These are phyloP conservation scores for Allomyces macrogynus DNA, from an alignment of 192 early-diverging fungal genomes.

Conservation along the genomic window DNA sequence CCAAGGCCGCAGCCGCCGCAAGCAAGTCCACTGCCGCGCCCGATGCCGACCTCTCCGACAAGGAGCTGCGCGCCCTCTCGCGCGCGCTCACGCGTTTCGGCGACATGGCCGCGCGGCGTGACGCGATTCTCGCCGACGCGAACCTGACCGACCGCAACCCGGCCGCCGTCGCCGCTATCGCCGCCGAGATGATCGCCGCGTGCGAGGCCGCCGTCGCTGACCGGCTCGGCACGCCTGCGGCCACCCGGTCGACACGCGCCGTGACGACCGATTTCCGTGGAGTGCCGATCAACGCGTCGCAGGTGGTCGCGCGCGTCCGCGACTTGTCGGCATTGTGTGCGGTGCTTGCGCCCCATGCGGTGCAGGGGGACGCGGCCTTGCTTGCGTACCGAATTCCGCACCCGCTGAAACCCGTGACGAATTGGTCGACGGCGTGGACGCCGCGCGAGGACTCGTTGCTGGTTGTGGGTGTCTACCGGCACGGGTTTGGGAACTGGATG, in stretches of 20 bases:
- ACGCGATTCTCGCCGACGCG: constrained; percentile 59
- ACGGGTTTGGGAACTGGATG: constrained; percentile 86
- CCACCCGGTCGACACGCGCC: constrained; percentile 11
- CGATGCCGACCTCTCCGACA: constrained; percentile 31
- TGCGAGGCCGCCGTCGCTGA: constrained; percentile 22
- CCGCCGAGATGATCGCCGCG: constrained; percentile 19
- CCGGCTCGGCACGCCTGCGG: constrained; percentile 13
- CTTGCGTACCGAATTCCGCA: constrained; percentile 56
- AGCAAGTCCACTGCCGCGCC: neutral
- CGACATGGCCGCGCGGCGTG: constrained; percentile 50
- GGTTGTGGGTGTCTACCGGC: constrained; percentile 75
- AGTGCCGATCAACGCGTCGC: constrained; percentile 66
- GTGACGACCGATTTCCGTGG: constrained; percentile 42
- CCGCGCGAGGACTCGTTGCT: constrained; percentile 89
- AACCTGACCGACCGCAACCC: constrained; percentile 49
- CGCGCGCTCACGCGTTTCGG: constrained; percentile 69
- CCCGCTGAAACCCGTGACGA: constrained; percentile 60
- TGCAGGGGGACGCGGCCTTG: constrained; percentile 12
- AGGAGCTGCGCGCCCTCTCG: constrained; percentile 64
- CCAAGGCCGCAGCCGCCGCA: neutral
- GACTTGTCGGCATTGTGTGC: constrained; percentile 48
- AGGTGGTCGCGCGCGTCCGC: constrained; percentile 47
- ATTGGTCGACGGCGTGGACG: constrained; percentile 74
- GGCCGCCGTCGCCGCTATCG: constrained; percentile 15
- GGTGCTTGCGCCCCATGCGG: constrained; percentile 28